Evolutionary conservation across 768 basidiomycete species (phyloP), one percentile per base, ranked within the genome.

Genomic region (Hericium rajendrae): DNA sequence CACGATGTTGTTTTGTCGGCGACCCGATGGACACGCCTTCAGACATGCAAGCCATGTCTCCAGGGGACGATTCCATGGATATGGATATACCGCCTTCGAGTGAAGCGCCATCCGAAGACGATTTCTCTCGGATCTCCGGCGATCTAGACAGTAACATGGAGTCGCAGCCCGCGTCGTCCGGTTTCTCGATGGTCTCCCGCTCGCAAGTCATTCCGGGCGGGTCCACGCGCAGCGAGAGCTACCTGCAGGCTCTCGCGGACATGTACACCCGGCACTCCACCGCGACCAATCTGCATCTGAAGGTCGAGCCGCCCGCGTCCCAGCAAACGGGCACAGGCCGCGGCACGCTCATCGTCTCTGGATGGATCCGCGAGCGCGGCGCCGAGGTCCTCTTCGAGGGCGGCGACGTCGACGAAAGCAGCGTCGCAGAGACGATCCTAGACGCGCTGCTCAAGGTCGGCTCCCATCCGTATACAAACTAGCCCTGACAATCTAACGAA

Each of bases 281-380:
- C 18, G 87, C 90, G 6, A 87, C 85, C 4, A 81, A 90, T 60
- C 70, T 93, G 46, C 78, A 77, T 5, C 78, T 91, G 71, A 78
- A 76, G 2, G 87, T 91, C 20, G 71, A 76, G 15, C 87, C 88
- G 28, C 86, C 90, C 6, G 67, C 72, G 2, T 74, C 79, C 12
- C 86, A 88, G 64, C 85, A 83, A 62, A 73, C 76, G 12, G 86
- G 87, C 0, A 86, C 86, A 1, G 90, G 89, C 2, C 73, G 78
- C 8, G 92, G 89, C 0, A 91, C 86, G 0, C 69, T 97, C 49
- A 75, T 90, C 48, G 81, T 98, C 48, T 95, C 95, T 1, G 95
- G 95, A 2, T 99, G 97, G 97, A 78, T 99, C 41, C 73, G 95
- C 46, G 95, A 98, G 68, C 78, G 94, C 13, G 88, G 88, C 1